Evolutionary conservation across 2,329 filamentous ascomycete species (phyloP), one percentile per base, ranked within the genome.

Genomic region (Metarhizium brunneum): DNA sequence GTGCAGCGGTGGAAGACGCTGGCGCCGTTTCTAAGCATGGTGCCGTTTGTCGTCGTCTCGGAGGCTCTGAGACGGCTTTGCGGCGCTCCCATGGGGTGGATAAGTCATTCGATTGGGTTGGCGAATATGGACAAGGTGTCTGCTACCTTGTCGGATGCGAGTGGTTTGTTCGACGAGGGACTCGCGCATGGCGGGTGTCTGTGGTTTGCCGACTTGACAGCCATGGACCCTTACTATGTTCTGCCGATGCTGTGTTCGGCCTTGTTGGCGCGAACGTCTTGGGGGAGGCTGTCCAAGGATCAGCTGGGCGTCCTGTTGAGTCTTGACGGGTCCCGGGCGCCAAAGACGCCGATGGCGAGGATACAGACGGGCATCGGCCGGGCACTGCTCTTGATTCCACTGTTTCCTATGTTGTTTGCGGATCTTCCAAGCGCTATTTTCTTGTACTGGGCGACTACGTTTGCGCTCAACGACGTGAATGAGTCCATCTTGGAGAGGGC

Each of bases 131-230:
- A 60, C 29, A 58, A 60, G 4, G 56, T 58, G 6, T 53, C 63
- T 3, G 58, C 65, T n/a, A 58, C 60, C 30, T 42, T 68, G 2
- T 64, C 64, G 13, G 60, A 62, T 4, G 57, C 65, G 20, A 60
- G 61, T 53, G 58, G 58, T 55, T 59, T 68, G 54, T 60, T 68
- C 42, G 66, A 78, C 47, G 66, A 71, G 3, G 70, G 71, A 1
- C 62, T 84, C n/a, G 62, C 69, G 1, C 70, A 75, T 0, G 80
- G 77, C 5, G 80, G 81, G 30, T 73, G 71, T 45, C 68, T 83
- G 16, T 83, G 81, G 80, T 82, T 83, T 61, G 68, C 73, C 2
- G 76, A 84, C 59, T 71, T 84, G 29, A 76, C 75, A 6, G 74
- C 64, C 35, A 68, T 76, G 36, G 81, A 84, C 57, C 79, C 81